Evolutionary conservation across 176 grass and related monocot species (phyloP).

Genomic region (Phyllostachys edulis): DNA sequence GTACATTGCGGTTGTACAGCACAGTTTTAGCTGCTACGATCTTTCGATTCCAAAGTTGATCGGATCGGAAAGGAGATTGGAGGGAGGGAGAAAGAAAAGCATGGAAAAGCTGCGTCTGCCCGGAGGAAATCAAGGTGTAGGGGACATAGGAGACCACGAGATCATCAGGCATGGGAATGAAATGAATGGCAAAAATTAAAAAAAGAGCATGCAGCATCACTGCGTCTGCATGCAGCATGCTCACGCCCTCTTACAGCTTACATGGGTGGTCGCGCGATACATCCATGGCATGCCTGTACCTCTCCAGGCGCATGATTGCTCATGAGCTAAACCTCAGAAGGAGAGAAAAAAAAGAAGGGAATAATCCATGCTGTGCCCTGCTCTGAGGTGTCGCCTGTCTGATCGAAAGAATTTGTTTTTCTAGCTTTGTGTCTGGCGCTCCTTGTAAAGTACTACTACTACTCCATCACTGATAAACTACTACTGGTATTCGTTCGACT

Average conservation of each 20-base stretch:
- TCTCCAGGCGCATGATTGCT: neutral
- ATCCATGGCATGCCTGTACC: neutral
- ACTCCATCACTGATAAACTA: neutral
- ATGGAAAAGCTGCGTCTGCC: neutral
- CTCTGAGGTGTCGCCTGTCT: neutral
- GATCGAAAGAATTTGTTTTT: slow-evolving; percentile 16
- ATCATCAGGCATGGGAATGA: neutral
- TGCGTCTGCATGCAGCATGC: neutral
- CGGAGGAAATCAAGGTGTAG: slow-evolving; percentile 7
- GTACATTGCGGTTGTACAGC: neutral
- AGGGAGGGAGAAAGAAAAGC: neutral
- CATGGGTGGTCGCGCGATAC: neutral
- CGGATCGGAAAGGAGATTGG: neutral
- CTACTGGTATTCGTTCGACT: neutral
- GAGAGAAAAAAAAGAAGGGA: neutral
- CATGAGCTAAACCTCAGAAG: neutral
- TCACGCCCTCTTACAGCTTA: neutral
- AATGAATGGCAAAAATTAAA: neutral
- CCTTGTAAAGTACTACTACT: neutral
- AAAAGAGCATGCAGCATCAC: neutral
- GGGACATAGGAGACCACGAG: slow-evolving; percentile 13
- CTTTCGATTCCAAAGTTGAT: neutral
- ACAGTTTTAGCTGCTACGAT: neutral
- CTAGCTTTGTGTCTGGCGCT: neutral
- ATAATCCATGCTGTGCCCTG: neutral